Evolutionary conservation across 495 filamentous ascomycete genomes (phyloP).

Genomic region (Penicillium verhagenii): DNA sequence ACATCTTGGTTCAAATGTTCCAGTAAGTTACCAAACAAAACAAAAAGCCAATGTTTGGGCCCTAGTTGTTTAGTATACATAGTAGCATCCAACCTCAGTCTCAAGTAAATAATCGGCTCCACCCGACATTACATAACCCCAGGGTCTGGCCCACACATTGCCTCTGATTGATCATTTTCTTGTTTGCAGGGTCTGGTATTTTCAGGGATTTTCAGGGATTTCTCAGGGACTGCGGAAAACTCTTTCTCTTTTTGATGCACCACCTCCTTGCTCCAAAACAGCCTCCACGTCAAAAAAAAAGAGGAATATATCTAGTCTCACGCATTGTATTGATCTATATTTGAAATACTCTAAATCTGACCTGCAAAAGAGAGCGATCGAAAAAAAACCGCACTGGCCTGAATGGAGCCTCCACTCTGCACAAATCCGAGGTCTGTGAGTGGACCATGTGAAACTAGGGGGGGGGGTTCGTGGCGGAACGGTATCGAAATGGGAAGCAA

Average conservation of each 20-base stretch:
- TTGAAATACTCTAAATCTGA: not conserved
- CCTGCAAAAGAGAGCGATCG: not conserved
- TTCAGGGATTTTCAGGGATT: not conserved
- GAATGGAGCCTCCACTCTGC: not conserved
- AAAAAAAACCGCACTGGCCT: not conserved
- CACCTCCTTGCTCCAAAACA: not conserved
- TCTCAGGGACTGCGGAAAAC: not conserved
- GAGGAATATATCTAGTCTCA: not conserved
- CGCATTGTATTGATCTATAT: not conserved
- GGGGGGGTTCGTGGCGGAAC: slow-evolving; percentile 23
- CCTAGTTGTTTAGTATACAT: not conserved
- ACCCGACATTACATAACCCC: not conserved
- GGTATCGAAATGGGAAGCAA: not conserved
- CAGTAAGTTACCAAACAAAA: too few species aligned
- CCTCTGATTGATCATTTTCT: not conserved
- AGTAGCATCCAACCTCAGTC: too few species aligned
- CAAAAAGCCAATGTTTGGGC: too few species aligned
- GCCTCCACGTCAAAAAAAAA: not conserved
- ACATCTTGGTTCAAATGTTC: too few species aligned
- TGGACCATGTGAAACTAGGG: slow-evolving; percentile 24
- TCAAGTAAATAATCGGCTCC: not conserved
- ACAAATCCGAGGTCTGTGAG: not conserved
- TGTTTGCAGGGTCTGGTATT: not conserved
- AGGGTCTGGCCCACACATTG: not conserved
- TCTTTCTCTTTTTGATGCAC: not conserved